Conservation (phyloP, 2,329 filamentous ascomycete genomes). For the Didymella glomerata region DNA sequence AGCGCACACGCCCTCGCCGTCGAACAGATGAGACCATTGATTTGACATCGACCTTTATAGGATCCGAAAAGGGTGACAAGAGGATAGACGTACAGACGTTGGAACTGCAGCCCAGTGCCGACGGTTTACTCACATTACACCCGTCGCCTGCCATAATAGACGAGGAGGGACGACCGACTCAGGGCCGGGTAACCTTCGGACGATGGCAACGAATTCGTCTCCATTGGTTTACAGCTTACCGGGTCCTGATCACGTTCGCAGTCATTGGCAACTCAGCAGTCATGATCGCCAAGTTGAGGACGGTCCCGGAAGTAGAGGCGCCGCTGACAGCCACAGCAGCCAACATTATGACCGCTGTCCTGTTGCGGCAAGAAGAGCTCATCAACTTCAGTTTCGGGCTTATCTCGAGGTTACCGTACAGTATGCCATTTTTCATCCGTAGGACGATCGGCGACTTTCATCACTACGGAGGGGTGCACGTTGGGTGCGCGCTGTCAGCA, state of each 20-base stretch:
- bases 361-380: constrained; percentile 46
- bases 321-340: constrained; percentile 42
- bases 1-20: background rate
- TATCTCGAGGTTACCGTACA: constrained; percentile 40
- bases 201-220: constrained; percentile 14
- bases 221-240: constrained; percentile 33
- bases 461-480: constrained; percentile 48
- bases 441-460: constrained; percentile 40
- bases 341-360: constrained; percentile 46
- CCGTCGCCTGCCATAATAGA: background rate
- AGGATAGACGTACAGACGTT: background rate
- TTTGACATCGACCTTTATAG: background rate
- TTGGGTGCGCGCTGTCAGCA: constrained; percentile 43
- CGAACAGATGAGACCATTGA: background rate
- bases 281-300: background rate
- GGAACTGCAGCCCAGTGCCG: background rate
- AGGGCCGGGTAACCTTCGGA: background rate
- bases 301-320: background rate
- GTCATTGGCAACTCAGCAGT: constrained; percentile 22
- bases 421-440: constrained; percentile 36
- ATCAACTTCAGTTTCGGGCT: constrained; percentile 42
- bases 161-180: background rate
- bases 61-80: background rate
- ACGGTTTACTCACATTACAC: too few species aligned
- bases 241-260: constrained; percentile 22